Conservation (phyloP, 129 eudicot genomes). For the Flaveria sonorensis region DNA sequence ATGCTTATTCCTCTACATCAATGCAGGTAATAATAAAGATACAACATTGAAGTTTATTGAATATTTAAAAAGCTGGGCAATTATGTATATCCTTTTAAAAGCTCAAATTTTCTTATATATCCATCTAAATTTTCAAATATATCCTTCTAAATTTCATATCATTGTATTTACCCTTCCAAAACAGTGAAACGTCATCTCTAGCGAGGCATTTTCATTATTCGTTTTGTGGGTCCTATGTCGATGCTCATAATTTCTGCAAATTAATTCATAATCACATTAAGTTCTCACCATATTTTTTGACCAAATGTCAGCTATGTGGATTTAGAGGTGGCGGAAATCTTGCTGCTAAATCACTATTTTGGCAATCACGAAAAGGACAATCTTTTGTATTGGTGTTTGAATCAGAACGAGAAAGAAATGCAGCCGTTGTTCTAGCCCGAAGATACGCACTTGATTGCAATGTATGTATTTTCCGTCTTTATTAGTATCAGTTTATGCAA, state of each 20-base stretch:
- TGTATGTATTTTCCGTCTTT: constrained; percentile 45
- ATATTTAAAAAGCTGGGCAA: not conserved
- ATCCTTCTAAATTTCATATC: not conserved
- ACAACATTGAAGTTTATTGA: not conserved
- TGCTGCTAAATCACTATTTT: constrained; percentile 87
- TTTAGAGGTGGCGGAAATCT: constrained; percentile 95
- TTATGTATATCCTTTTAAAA: no score
- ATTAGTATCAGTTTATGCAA: constrained; percentile 7
- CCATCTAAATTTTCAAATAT: not conserved
- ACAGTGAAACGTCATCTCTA: no score
- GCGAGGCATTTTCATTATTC: no score
- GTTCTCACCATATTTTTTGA: constrained; percentile 2
- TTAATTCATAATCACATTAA: not conserved
- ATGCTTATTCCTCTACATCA: constrained; percentile 75
- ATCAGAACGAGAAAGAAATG: constrained; percentile 83
- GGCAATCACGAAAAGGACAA: constrained; percentile 93
- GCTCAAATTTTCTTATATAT: not conserved
- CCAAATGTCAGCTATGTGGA: constrained; percentile 75
- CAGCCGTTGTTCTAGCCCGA: constrained; percentile 72
- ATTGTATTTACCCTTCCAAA: no score
- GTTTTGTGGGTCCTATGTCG: no score
- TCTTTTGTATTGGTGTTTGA: constrained; percentile 84
- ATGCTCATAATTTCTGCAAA: no score
- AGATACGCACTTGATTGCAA: constrained; percentile 87
- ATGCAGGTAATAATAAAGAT: constrained; percentile 68